Conservation (phyloP, 768 basidiomycete species). For the Phanerochaete carnosa region DNA sequence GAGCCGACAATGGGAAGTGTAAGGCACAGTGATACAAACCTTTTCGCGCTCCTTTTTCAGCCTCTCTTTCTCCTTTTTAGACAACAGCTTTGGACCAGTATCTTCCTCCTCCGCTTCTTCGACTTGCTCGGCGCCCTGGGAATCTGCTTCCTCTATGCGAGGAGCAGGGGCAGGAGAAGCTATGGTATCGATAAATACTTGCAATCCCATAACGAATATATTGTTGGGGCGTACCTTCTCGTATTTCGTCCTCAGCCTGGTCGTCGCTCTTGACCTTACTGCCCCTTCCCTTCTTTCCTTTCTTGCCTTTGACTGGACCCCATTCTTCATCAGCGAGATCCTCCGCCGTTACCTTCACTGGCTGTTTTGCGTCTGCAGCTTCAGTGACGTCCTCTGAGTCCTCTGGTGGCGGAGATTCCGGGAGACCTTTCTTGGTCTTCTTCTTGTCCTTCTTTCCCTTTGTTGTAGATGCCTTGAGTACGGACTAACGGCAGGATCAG, state of each 20-base stretch:
- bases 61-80: slow-evolving; percentile 96
- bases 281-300: slow-evolving; percentile 48
- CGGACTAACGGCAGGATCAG: slow-evolving; percentile 41
- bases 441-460: slow-evolving; percentile 57
- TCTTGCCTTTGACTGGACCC: slow-evolving; percentile 34
- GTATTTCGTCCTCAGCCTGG: slow-evolving; percentile 35
- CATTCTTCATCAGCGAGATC: slow-evolving; percentile 48
- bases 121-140: slow-evolving; percentile 16
- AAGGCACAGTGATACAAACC: slow-evolving; percentile 37
- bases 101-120: slow-evolving; percentile 45
- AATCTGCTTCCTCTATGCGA: slow-evolving; percentile 14
- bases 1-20: not conserved
- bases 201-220: not conserved
- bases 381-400: slow-evolving; percentile 29
- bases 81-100: slow-evolving; percentile 63
- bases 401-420: slow-evolving; percentile 23
- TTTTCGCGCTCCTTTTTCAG: slow-evolving; percentile 97
- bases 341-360: slow-evolving; percentile 37
- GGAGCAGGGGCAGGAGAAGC: slow-evolving; percentile 12
- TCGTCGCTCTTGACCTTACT: slow-evolving; percentile 37
- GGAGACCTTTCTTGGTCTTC: slow-evolving; percentile 31
- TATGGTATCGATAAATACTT: not conserved
- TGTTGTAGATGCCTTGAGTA: slow-evolving; percentile 47
- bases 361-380: slow-evolving; percentile 26
- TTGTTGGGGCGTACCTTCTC: slow-evolving; percentile 7